Evolutionary conservation across 805 yeast species (phyloP), one percentile per base, ranked within the genome.

Genomic region (Candida dendrica): DNA sequence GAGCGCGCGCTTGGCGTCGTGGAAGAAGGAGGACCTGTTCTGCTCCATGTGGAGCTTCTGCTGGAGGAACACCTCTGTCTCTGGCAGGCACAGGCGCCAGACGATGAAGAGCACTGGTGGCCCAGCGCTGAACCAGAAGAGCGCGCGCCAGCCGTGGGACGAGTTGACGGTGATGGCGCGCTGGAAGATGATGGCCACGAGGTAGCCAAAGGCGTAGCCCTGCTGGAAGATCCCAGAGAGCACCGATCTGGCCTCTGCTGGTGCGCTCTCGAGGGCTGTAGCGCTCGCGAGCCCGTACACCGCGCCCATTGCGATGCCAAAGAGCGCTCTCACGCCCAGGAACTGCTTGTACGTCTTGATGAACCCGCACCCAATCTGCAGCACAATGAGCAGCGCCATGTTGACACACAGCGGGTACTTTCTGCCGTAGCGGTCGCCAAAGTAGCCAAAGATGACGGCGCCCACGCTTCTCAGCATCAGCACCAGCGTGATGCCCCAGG

Each of bases 171-270:
- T 76, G 46, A 81, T 73, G 29, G 82, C 83, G 57, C 87, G 68
- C 46, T 75, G 74, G 64, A 80, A 81, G 19, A 80, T 66, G 39
- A 79, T 84, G 6, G 79, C 86, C 45, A 81, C 55, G 20, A 81
- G 61, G 51, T 79, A 81, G 19, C 89, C 89, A 38, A 81, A 71
- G 1, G 84, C 81, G 50, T 81, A 87, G 46, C 95, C 95, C 58
- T 85, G 84, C 61, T 86, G 95, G 56, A 87, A 75, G 34, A 84
- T 59, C 38, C 86, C 87, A 30, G 81, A 73, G 38, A 81, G 60
- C 43, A 79, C 67, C 37, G 85, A 82, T 60, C 76, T 66, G 29
- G 82, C 75, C 30, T 60, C 66, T 22, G 57, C 57, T 3, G 88
- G 87, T 22, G 64, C 59, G 45, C 65, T 70, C 40, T 69, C 74